Percentiles rank a stretch among this genome's conserved stretches.
These are phyloP conservation scores for Malus domestica DNA, from an alignment of 306 rosid genomes.

Conservation along the genomic window DNA sequence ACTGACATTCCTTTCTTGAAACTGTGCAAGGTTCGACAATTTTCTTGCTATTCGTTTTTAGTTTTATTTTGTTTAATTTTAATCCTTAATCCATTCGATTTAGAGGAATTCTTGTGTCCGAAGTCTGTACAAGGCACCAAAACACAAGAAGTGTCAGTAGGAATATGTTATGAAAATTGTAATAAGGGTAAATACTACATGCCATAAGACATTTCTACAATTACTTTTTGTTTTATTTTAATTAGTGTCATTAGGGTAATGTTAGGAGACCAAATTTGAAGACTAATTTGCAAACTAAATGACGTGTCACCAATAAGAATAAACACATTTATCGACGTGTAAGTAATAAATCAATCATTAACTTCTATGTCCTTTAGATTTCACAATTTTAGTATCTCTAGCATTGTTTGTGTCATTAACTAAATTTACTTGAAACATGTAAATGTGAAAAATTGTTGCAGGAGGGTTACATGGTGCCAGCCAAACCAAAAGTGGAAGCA, in stretches of 20 bases:
- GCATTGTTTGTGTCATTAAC: neutral
- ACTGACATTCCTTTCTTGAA: constrained; percentile 75
- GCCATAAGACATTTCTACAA: neutral
- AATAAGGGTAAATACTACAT: neutral
- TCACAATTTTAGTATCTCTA: too few species aligned
- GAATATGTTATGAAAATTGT: too few species aligned
- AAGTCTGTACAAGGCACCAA: too few species aligned
- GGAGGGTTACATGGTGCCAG: constrained; percentile 65
- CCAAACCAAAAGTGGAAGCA: constrained; percentile 31
- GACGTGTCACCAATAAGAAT: too few species aligned
- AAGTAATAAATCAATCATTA: too few species aligned
- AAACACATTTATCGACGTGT: too few species aligned
- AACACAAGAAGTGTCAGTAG: too few species aligned
- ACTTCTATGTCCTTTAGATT: too few species aligned
- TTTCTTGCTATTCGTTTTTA: neutral
- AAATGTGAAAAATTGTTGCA: constrained; percentile 12
- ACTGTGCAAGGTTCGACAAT: constrained; percentile 56
- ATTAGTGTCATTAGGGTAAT: neutral
- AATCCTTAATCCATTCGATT: neutral
- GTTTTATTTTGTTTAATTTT: too few species aligned
- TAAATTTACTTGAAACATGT: neutral
- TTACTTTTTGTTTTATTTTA: neutral
- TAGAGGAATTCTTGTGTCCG: too few species aligned
- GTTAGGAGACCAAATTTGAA: too few species aligned
- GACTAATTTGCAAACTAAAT: too few species aligned